Evolutionary conservation across 176 grass and related monocot species (phyloP).

Genomic region (Cenchrus americanus): DNA sequence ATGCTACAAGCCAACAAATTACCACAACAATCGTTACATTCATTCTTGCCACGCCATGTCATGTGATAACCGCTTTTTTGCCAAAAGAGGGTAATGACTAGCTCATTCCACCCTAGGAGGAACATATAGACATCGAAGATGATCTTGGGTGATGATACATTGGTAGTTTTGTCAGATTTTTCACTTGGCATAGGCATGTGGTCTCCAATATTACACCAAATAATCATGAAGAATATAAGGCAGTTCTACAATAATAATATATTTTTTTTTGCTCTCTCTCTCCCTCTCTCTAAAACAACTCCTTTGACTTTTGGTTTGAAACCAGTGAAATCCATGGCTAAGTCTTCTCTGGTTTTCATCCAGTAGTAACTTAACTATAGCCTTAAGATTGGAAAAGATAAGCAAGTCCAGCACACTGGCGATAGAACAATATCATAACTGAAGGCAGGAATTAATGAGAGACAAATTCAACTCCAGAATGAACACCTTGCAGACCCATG

Average conservation of each 20-base stretch:
- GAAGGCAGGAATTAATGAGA: not conserved
- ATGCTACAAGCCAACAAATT: not conserved
- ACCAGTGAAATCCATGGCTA: not conserved
- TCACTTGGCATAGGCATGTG: not conserved
- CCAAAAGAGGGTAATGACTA: not conserved
- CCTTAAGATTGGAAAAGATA: not conserved
- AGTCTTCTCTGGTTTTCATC: not conserved
- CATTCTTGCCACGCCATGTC: not conserved
- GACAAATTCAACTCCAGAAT: not conserved
- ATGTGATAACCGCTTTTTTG: not conserved
- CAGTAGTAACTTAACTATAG: constrained; percentile 8
- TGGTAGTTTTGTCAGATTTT: not conserved
- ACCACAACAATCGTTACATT: not conserved
- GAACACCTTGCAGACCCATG: not conserved
- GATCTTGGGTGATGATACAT: not conserved
- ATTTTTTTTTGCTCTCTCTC: no score
- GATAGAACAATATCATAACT: not conserved
- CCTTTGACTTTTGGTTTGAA: not conserved
- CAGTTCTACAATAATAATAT: no score
- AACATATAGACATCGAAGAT: not conserved
- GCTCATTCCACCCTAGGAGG: not conserved
- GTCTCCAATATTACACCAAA: not conserved
- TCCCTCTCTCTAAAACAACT: no score
- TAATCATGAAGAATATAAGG: not conserved
- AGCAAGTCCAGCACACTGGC: not conserved